Base-by-base conservation (phyloP, 2,329 filamentous ascomycete species). In the Paecilomyces formosus region DNA sequence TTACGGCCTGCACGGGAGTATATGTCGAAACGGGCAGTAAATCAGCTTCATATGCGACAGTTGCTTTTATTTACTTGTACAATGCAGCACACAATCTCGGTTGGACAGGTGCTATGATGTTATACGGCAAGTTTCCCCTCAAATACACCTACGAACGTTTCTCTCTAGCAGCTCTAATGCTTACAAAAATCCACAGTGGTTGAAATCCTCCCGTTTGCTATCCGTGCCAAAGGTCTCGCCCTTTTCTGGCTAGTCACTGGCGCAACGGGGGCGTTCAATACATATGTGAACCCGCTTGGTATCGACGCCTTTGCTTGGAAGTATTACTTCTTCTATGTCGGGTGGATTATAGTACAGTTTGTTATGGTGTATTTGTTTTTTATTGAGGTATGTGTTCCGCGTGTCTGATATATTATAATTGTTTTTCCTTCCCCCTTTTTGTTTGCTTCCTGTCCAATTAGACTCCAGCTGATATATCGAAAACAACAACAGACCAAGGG, bases 51-150 rank as follows among this genome's bases (percentile, higher is more conserved):
- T 61, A 70, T 31, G 70, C 74, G 0, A 78, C 78, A 7, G 76
- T 82, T 2, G 79, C 79, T 7, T 79, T 83, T 60, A 80, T 83
- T 52, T 82, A 80, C 63, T 71, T 83, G 7, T 83, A 58, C 35
- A 61, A 56, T 55, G 39, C 39, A n/a, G 39, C 18, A 8, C 39
- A 45, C 18, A 45, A 45, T 45, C 39, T 45, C n/a, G 39, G 39
- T 21, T 45, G 51, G 51, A 53, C 51, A 6, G 51, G 51, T 30
- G 51, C 51, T 15, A 53, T 53, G 51, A 53, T 53, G 51, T 26
- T 53, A 18, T 53, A 53, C 24, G 51, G 51, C 26, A 12, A 53
- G 51, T 45, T 5, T 8, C 18, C 7, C n/a, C 18, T 18, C 2
- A 6, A 15, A 45, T 3, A n/a, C n/a, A 21, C 12, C 33, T 12